Evolutionary conservation across 495 filamentous ascomycete species (phyloP).

Genomic region (Podospora pseudoanserina): DNA sequence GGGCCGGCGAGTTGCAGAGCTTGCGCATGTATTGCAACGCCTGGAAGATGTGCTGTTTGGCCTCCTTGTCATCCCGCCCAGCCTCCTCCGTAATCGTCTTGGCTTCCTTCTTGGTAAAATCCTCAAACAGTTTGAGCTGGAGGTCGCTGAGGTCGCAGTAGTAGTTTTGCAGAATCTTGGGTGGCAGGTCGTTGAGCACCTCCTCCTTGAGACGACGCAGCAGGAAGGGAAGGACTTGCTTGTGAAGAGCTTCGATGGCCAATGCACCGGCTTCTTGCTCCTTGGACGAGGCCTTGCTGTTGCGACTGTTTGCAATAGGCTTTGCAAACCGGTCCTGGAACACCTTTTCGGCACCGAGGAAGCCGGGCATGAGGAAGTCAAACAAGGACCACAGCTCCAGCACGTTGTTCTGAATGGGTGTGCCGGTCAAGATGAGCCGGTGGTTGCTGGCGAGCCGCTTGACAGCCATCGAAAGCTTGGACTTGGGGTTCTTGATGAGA

Average conservation of each 20-base stretch:
- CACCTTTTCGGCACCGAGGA: conserved; percentile 96
- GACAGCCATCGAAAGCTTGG: conserved; percentile 87
- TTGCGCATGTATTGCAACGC: conserved; percentile 99
- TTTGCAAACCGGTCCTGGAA: conserved; percentile 97
- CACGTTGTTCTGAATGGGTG: conserved; percentile 96
- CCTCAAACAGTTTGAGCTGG: conserved; percentile 91
- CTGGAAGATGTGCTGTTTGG: conserved; percentile 98
- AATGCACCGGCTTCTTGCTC: conserved; percentile 96
- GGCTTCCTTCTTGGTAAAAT: conserved; percentile 89
- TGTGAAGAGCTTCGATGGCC: conserved; percentile 94
- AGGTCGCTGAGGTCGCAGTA: conserved; percentile 98
- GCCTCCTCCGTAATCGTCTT: conserved; percentile 77
- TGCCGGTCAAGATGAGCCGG: conserved; percentile 91
- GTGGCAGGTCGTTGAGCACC: conserved; percentile 90
- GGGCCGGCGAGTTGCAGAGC: conserved; percentile 91
- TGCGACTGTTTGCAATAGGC: conserved; percentile 90
- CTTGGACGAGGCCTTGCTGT: conserved; percentile 94
- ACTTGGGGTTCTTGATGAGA: conserved; percentile 95
- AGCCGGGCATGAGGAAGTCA: conserved; percentile 98
- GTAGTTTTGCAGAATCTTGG: conserved; percentile 99
- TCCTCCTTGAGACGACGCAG: conserved; percentile 97
- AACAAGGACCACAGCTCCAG: conserved; percentile 97
- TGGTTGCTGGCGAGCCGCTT: conserved; percentile 87
- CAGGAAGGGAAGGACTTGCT: conserved; percentile 95
- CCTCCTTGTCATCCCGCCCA: conserved; percentile 73